Evolutionary conservation across 2,329 filamentous ascomycete genomes (phyloP).

Genomic region (Cercospora brassicicola): DNA sequence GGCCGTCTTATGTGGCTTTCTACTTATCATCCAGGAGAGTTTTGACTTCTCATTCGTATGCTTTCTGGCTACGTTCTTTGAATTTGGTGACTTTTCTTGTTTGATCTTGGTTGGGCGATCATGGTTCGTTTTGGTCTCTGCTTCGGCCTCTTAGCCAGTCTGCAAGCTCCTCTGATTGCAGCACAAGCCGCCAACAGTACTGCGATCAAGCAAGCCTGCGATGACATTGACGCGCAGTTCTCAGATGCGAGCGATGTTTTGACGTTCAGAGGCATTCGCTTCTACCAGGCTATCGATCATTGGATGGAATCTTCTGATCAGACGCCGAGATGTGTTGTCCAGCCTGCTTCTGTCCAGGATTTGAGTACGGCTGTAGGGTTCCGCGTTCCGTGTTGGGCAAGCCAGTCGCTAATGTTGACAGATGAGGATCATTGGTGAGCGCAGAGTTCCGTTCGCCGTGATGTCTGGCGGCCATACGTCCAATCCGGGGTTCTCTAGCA

Average conservation of each 20-base stretch:
- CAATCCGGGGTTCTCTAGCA: constrained; percentile 20
- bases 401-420: neutral
- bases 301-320: constrained; percentile 13
- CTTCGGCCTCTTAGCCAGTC: neutral
- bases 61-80: neutral
- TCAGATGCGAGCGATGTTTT: constrained; percentile 2
- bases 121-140: neutral
- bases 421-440: constrained; percentile 13
- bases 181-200: neutral
- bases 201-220: constrained; percentile 2
- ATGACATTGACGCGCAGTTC: constrained; percentile 2
- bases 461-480: constrained; percentile 14
- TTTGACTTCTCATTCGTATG: neutral
- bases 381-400: too few relatives aligned
- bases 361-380: constrained; percentile 1
- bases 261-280: constrained; percentile 1
- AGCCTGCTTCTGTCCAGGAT: constrained; percentile 2
- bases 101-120: neutral
- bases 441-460: constrained; percentile 12
- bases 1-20: neutral
- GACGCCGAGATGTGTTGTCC: constrained; percentile 1
- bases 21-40: neutral
- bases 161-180: neutral
- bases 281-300: constrained; percentile 8
- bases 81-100: neutral